These are phyloP conservation scores for Pistacia integerrima DNA, from an alignment of 345 rosid genomes.

Conservation along the genomic window DNA sequence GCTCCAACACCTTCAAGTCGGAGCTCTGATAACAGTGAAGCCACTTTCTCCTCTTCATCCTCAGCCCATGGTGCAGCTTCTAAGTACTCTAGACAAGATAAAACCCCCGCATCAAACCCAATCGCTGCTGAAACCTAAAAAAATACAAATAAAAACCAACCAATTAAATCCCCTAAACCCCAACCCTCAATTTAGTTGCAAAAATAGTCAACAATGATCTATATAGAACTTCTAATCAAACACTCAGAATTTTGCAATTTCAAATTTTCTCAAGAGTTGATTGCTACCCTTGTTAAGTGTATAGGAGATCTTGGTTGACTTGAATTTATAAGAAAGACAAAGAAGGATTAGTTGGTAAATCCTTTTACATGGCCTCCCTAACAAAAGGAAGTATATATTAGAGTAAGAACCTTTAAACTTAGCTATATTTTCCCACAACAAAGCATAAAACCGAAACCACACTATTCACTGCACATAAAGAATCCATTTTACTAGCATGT, in stretches of 20 bases:
- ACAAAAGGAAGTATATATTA: too few relatives aligned
- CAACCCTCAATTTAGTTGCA: not conserved
- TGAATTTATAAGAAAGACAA: too few relatives aligned
- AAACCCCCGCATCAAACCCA: conserved; percentile 95
- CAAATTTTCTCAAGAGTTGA: not conserved
- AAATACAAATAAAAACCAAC: conserved; percentile 16
- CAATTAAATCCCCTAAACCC: conserved; percentile 16
- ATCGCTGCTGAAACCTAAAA: conserved; percentile 91
- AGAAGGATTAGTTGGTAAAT: not conserved
- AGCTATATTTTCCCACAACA: too few relatives aligned
- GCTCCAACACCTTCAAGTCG: conserved; percentile 92
- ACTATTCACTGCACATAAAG: too few relatives aligned
- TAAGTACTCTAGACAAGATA: conserved; percentile 91
- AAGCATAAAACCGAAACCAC: too few relatives aligned
- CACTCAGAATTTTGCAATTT: not conserved
- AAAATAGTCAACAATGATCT: not conserved
- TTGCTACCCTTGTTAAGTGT: not conserved
- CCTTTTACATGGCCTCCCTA: not conserved
- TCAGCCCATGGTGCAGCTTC: conserved; percentile 99
- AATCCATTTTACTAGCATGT: not conserved
- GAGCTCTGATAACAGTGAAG: conserved; percentile 78
- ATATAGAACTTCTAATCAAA: not conserved
- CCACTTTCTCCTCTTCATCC: conserved; percentile 95
- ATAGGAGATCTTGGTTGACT: too few relatives aligned
- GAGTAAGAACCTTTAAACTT: too few relatives aligned